Evolutionary conservation across 2,329 filamentous ascomycete species (phyloP), one percentile per base, ranked within the genome.

Genomic region (Escovopsis weberi): DNA sequence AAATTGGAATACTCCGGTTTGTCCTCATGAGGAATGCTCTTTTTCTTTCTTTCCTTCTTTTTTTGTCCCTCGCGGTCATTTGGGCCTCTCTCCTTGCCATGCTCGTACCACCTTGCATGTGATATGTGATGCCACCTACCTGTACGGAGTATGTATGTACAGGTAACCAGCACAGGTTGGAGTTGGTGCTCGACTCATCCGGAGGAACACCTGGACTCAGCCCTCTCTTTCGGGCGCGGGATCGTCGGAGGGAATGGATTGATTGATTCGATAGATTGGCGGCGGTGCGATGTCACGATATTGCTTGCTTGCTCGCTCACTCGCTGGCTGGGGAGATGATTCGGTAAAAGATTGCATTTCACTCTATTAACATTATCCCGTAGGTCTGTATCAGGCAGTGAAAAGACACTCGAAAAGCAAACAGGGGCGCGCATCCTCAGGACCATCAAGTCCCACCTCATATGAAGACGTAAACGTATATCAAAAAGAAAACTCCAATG

Each of bases 1-100:
- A 23, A 23, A 23, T 23, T 23, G 23, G 23, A 23, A 23, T 23
- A 23, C 23, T 23, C 23, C 23, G 51, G 56, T 58, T 40, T 12
- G 33, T 4, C n/a, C 3, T 19, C 10, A n/a, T 15, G 15, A 32
- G 12, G 26, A n/a, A 33, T 35, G 38, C 42, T 42, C 33, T 26
- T 38, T 34, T 10, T 33, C 32, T 18, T 19, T 32, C 3, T 39
- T 26, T 39, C 4, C 6, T 12, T 19, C 6, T 32, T 12, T 34
- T 28, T 43, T 43, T 35, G 37, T 36, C 28, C 37, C 32, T 32
- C 26, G 6, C 26, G 5, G 15, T 15, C n/a, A 19, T 41, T 41
- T 28, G 15, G 12, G 19, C 23, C 26, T 33, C 19, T 18, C 34
- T 32, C 19, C 23, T 39, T 38, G 18, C 12, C 11, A 42, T 30